Conservation (phyloP, 306 rosid species). For the Cyclanthera cordifolia region DNA sequence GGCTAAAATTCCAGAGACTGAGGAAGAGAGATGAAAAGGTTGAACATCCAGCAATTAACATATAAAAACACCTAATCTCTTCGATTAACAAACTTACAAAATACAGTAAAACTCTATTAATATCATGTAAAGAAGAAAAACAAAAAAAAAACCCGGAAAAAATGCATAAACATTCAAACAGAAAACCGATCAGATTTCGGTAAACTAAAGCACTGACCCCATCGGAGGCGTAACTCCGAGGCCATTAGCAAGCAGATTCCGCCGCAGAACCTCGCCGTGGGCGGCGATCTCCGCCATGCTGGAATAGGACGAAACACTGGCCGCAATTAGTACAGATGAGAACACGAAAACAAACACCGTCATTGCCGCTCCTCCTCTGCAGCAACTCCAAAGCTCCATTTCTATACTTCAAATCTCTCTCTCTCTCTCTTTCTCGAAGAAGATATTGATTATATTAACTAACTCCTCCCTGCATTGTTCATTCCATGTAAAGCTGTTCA, state of each 20-base stretch:
- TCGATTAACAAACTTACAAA: no score
- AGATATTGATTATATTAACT: not conserved
- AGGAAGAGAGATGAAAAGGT: no score
- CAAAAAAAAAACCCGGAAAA: no score
- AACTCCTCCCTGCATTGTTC: no score
- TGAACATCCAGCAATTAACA: no score
- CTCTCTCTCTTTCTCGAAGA: not conserved
- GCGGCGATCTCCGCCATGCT: slow-evolving; percentile 4
- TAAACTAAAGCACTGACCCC: slow-evolving; percentile 41
- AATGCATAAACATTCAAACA: not conserved
- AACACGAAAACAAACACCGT: slow-evolving; percentile 9
- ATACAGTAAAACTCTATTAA: no score
- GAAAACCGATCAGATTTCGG: not conserved
- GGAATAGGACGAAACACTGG: slow-evolving; percentile 25
- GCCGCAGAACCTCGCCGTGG: slow-evolving; percentile 22
- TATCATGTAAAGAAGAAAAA: no score
- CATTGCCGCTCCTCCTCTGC: slow-evolving; percentile 8
- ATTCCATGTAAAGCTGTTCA: no score
- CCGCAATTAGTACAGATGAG: slow-evolving; percentile 1
- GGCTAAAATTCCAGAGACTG: no score
- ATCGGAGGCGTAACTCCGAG: slow-evolving; percentile 80
- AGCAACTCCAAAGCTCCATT: not conserved
- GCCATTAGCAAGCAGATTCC: slow-evolving; percentile 73
- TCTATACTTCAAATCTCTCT: not conserved
- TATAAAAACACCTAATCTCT: no score